Evolutionary conservation across 352 stramenopile genomes (phyloP).

Genomic region (Globisporangium splendens): DNA sequence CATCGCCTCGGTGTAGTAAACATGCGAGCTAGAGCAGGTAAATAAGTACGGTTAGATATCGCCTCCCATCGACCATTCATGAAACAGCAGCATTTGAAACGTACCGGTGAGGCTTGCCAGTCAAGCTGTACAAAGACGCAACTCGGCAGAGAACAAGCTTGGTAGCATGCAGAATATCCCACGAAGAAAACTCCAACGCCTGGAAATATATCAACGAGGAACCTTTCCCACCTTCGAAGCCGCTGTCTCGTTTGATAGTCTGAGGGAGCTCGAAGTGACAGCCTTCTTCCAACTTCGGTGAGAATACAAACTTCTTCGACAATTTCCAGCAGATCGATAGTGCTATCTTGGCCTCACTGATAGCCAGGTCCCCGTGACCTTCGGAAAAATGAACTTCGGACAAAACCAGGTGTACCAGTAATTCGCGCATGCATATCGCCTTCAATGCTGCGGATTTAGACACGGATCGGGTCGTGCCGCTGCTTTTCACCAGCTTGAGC

Average conservation of each 20-base stretch:
- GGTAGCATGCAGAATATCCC: slow-evolving; percentile 53
- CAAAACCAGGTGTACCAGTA: slow-evolving; percentile 41
- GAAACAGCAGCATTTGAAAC: background rate
- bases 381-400: slow-evolving; percentile 55
- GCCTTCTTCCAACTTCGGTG: slow-evolving; percentile 9
- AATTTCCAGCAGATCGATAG: slow-evolving; percentile 72
- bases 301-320: slow-evolving; percentile 34
- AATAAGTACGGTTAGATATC: slow-evolving; percentile 3
- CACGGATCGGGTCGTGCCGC: background rate
- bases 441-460: slow-evolving; percentile 20
- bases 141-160: slow-evolving; percentile 65
- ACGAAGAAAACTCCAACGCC: slow-evolving; percentile 67
- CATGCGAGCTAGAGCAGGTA: slow-evolving; percentile 25
- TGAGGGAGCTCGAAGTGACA: slow-evolving; percentile 37
- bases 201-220: slow-evolving; percentile 49
- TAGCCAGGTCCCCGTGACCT: slow-evolving; percentile 35
- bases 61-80: background rate
- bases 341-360: slow-evolving; percentile 52
- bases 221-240: slow-evolving; percentile 6
- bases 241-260: slow-evolving; percentile 19
- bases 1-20: slow-evolving; percentile 69
- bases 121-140: slow-evolving; percentile 45
- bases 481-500: slow-evolving; percentile 13
- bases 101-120: slow-evolving; percentile 52
- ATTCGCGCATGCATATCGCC: slow-evolving; percentile 45